Percentiles rank a stretch among this genome's conserved stretches.
Conservation (phyloP, 2,329 filamentous ascomycete genomes). For the Xylaria sp. region DNA sequence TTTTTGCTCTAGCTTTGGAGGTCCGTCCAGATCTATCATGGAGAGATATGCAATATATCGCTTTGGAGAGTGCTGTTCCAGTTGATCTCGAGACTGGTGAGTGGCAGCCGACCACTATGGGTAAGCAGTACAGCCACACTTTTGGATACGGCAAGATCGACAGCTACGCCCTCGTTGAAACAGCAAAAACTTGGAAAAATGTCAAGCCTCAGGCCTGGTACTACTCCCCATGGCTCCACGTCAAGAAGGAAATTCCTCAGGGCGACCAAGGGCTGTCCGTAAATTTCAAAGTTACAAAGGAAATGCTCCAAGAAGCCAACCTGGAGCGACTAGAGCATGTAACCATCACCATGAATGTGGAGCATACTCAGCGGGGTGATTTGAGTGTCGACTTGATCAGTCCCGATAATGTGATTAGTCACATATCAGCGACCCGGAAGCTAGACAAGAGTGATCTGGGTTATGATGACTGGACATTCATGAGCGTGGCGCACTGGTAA, state of each 20-base stretch:
- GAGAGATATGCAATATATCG: conserved; percentile 94
- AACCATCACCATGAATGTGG: conserved; percentile 96
- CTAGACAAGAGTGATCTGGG: conserved; percentile 74
- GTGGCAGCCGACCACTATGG: conserved; percentile 84
- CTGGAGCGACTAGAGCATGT: conserved; percentile 91
- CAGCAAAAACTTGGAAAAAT: conserved; percentile 83
- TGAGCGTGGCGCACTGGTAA: conserved; percentile 96
- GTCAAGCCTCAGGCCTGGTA: conserved; percentile 98
- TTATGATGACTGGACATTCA: conserved; percentile 97
- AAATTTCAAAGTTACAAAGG: conserved; percentile 81
- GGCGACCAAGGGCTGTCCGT: conserved; percentile 82
- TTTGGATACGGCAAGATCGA: conserved; percentile 98
- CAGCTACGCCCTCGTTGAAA: conserved; percentile 84
- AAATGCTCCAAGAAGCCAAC: conserved; percentile 85
- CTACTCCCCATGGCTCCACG: conserved; percentile 92
- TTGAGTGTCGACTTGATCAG: conserved; percentile 92
- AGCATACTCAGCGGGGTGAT: conserved; percentile 88
- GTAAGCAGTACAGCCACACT: conserved; percentile 90
- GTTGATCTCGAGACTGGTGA: conserved; percentile 77
- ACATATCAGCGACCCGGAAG: conserved; percentile 80
- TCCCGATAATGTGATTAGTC: conserved; percentile 82
- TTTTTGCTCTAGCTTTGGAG: conserved; percentile 88
- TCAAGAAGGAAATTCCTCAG: conserved; percentile 86
- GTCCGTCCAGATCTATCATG: conserved; percentile 88
- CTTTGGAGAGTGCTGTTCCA: conserved; percentile 84